These are phyloP conservation scores for Rhizopus stolonifer DNA, from an alignment of 371 early-diverging fungal genomes.

Conservation along the genomic window DNA sequence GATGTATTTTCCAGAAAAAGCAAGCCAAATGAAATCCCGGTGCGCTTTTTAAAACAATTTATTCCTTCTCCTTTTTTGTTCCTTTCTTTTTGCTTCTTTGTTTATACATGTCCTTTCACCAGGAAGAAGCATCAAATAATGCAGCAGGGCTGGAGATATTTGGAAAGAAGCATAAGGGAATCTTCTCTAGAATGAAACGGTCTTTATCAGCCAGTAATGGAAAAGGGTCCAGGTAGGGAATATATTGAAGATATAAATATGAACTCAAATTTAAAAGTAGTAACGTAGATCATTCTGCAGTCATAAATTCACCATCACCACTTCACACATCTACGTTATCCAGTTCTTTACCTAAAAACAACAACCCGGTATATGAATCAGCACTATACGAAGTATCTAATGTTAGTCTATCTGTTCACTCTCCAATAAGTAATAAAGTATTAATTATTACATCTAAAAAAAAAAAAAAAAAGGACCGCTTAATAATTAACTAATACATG, in stretches of 20 bases:
- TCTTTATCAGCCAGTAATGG: slow-evolving; percentile 17
- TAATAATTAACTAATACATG: neutral
- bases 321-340: too few species aligned
- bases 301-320: too few species aligned
- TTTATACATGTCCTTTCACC: slow-evolving; percentile 4
- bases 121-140: neutral
- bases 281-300: neutral
- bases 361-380: too few species aligned
- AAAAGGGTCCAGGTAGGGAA: slow-evolving; percentile 6
- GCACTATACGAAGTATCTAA: too few species aligned
- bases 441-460: neutral
- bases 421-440: slow-evolving; percentile 16
- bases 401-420: too few species aligned
- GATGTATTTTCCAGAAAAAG: too few species aligned
- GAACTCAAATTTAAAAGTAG: neutral
- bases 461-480: neutral
- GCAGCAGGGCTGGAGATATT: slow-evolving; percentile 11
- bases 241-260: too few species aligned
- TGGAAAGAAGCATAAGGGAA: slow-evolving; percentile 18
- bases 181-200: slow-evolving; percentile 26
- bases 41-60: too few species aligned
- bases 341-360: too few species aligned
- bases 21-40: too few species aligned
- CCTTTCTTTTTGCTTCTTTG: neutral
- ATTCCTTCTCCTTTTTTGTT: too few species aligned